Base-by-base conservation (phyloP, 805 yeast species). In the Candida krabiensis region DNA sequence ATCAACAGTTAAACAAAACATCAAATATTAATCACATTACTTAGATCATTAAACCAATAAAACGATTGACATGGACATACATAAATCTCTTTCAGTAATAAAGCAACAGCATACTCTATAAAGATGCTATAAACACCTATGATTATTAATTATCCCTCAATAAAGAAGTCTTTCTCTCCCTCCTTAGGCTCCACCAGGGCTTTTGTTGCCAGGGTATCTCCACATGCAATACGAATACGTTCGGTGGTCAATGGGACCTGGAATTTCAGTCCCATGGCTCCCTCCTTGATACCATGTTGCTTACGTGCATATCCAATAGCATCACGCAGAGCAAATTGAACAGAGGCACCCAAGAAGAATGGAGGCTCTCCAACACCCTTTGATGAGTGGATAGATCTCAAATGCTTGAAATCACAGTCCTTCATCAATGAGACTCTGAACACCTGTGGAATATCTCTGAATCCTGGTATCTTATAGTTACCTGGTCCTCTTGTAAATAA, bases 281-380 rank as follows among this genome's bases (percentile, higher is more conserved):
- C 56, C 2, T 27, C 38, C 16, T 35, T 42, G 22, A 49, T 19
- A 4, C 67, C 70, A 30, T 64, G 54, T 24, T 47, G 41, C 27
- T 44, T 42, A 24, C 73, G 56, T 3, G 73, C 69, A 27, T 50
- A 45, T 15, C 52, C 56, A 26, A 71, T 49, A 0, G 76, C 76
- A 46, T 71, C 63, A 21, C 76, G 56, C 19, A 71, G 46, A 4
- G 76, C 76, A 53, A 67, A 71, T 46, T 66, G 61, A 4, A 66
- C 71, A 21, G 57, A 43, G n/a, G 60, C 53, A 2, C 76, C 76
- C 22, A 71, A 48, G 43, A 71, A 69, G 38, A 71, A 51, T n/a
- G 77, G 77, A 6, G 77, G 77, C 53, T 71, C 77, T 18, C 77
- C 77, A 35, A 71, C 66, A 22, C 77, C 77, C 46, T 70, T 70